phyloP scores from a whole-genome alignment of 306 rosid species.

The Castanea crenata region DNA sequence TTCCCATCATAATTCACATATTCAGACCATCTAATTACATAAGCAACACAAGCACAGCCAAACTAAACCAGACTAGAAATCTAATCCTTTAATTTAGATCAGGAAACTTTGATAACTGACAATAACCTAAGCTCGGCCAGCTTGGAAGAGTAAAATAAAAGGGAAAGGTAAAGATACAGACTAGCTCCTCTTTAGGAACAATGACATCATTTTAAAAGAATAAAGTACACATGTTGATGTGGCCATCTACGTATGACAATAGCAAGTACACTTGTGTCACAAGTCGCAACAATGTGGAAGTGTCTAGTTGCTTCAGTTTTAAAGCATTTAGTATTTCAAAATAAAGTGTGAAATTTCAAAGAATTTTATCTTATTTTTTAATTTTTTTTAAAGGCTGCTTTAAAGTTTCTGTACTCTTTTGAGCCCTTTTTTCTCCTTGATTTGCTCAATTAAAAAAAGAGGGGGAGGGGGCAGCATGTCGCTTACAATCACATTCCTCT shows the following conservation, averaged over 20 bases:
- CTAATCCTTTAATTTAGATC: neutral
- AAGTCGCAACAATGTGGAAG: neutral
- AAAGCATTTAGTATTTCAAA: neutral
- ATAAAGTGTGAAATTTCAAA: neutral
- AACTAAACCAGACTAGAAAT: neutral
- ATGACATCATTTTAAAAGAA: neutral
- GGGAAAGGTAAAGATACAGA: neutral
- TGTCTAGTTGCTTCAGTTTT: neutral
- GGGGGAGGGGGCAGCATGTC: neutral
- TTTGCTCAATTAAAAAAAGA: neutral
- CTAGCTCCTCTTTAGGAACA: constrained; percentile 10
- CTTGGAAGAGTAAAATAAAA: constrained; percentile 1
- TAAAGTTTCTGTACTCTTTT: neutral
- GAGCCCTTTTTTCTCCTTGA: neutral
- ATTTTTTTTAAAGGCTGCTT: neutral
- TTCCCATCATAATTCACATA: neutral
- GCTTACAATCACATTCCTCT: neutral
- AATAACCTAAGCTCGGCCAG: constrained; percentile 5
- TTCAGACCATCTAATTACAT: neutral
- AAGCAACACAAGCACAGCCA: neutral
- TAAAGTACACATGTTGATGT: neutral
- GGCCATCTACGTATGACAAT: neutral
- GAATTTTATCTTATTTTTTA: neutral
- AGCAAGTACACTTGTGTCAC: neutral
- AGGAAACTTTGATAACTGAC: neutral